Percentiles rank a stretch among this genome's conserved stretches.
These are phyloP conservation scores for Aschersonia sp. DNA, from an alignment of 2,329 filamentous ascomycete genomes.

Conservation along the genomic window DNA sequence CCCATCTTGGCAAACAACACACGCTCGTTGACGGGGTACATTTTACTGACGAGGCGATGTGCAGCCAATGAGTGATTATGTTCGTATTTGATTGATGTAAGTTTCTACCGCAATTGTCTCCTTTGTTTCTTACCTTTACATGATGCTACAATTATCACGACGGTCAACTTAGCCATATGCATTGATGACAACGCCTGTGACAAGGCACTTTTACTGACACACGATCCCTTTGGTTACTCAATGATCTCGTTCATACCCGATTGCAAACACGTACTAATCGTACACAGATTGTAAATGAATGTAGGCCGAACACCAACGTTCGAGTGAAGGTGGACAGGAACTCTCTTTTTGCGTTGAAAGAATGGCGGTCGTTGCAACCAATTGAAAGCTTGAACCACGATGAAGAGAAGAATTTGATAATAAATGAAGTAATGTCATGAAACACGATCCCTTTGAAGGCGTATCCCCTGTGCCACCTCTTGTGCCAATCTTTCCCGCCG, in stretches of 20 bases:
- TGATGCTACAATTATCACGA: slow-evolving; percentile 31
- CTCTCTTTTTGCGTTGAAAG: too few relatives aligned
- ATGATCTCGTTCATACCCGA: not conserved
- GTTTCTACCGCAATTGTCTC: slow-evolving; percentile 6
- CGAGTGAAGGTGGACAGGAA: too few relatives aligned
- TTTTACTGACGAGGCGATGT: not conserved
- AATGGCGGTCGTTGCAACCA: too few relatives aligned
- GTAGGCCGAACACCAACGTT: too few relatives aligned
- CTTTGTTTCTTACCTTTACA: slow-evolving; percentile 9
- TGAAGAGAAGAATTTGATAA: too few relatives aligned
- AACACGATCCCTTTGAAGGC: too few relatives aligned
- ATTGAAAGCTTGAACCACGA: too few relatives aligned
- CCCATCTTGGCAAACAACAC: not conserved
- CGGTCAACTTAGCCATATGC: slow-evolving; percentile 33
- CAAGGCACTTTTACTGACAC: slow-evolving; percentile 21
- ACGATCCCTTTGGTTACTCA: not conserved
- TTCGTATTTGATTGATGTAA: slow-evolving; percentile 7
- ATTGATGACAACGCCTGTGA: slow-evolving; percentile 31
- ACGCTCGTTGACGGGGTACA: slow-evolving; percentile 1
- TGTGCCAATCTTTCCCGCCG: too few relatives aligned
- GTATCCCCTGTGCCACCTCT: too few relatives aligned
- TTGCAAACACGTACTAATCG: not conserved
- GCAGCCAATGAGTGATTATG: not conserved
- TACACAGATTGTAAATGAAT: not conserved
- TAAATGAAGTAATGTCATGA: too few relatives aligned